These are phyloP conservation scores for Russula abietina DNA, from an alignment of 768 basidiomycete genomes.

Conservation along the genomic window DNA sequence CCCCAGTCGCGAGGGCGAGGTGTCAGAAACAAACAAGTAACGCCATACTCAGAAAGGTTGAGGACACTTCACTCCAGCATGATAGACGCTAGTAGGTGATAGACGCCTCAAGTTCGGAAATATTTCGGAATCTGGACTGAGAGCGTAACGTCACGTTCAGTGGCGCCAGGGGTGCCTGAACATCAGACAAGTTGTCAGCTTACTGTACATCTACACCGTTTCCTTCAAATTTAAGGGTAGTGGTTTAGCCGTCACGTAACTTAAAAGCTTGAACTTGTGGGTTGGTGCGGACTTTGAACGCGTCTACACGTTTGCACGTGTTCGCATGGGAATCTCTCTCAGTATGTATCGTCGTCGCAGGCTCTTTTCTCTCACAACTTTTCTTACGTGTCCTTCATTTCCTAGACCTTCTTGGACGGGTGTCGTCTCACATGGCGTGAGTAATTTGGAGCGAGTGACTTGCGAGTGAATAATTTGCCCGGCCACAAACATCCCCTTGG, in stretches of 20 bases:
- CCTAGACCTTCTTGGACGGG: background rate
- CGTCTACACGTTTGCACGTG: too few species aligned
- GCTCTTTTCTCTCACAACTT: background rate
- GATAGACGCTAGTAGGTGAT: background rate
- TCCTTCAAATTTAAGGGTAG: background rate
- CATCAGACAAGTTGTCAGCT: background rate
- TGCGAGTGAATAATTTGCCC: too few species aligned
- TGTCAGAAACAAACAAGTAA: background rate
- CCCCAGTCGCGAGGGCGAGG: background rate
- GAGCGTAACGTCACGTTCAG: background rate
- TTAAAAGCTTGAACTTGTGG: too few species aligned
- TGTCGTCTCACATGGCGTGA: too few species aligned
- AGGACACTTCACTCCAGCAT: background rate
- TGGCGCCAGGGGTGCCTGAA: too few species aligned
- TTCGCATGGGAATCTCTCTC: background rate
- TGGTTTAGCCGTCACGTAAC: too few species aligned
- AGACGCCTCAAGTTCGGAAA: background rate
- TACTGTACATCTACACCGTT: background rate
- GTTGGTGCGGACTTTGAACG: too few species aligned
- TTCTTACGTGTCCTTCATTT: background rate
- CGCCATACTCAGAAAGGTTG: background rate
- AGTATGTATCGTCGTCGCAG: conserved; percentile 10
- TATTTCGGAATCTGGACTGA: background rate
- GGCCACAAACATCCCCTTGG: too few species aligned
- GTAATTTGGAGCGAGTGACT: too few species aligned